Evolutionary conservation across 345 rosid species (phyloP).

Genomic region (Citrus trifoliata): DNA sequence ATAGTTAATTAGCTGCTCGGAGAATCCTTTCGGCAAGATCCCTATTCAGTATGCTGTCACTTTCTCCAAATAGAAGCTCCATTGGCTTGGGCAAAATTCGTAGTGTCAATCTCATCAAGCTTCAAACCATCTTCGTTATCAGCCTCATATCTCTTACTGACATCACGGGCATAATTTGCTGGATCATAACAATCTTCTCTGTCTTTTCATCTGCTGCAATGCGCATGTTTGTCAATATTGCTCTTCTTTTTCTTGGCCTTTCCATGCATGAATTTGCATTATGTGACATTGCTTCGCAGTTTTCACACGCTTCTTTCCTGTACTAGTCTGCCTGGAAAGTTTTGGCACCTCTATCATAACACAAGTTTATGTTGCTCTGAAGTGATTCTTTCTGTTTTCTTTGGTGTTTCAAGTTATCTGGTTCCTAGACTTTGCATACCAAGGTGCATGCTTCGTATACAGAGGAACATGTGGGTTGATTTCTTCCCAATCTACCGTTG

Average conservation of each 20-base stretch:
- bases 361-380: too few species aligned
- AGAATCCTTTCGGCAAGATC: conserved; percentile 58
- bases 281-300: conserved; percentile 72
- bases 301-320: conserved; percentile 14
- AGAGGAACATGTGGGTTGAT: background rate
- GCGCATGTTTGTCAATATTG: conserved; percentile 57
- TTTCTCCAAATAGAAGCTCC: conserved; percentile 67
- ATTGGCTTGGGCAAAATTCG: conserved; percentile 76
- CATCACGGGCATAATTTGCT: conserved; percentile 55
- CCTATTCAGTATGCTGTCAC: conserved; percentile 70
- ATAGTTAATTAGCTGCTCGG: background rate
- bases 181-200: conserved; percentile 67
- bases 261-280: conserved; percentile 36
- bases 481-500: background rate
- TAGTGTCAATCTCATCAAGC: conserved; percentile 77
- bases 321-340: background rate
- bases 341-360: background rate
- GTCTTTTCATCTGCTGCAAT: conserved; percentile 83
- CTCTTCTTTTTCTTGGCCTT: conserved; percentile 68
- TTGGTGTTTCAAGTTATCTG: background rate
- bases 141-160: conserved; percentile 29
- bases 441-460: background rate
- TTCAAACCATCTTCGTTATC: conserved; percentile 73
- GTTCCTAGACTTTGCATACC: background rate
- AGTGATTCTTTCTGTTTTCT: background rate